Conservation (phyloP, 2,329 filamentous ascomycete genomes). For the Epichloe gansuensis region DNA sequence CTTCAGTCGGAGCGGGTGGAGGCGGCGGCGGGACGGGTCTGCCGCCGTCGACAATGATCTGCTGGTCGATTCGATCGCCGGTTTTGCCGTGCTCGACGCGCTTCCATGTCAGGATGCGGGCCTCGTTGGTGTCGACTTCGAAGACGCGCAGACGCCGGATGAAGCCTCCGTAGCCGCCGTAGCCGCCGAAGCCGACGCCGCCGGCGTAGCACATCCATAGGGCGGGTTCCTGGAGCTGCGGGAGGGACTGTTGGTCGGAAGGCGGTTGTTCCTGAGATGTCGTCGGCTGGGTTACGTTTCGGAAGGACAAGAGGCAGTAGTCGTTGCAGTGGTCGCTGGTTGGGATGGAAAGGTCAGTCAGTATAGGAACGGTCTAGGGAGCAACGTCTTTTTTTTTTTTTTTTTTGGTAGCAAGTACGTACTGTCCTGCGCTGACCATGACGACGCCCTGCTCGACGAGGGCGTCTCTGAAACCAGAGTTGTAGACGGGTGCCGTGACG, state of each 20-base stretch:
- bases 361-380: neutral
- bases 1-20: neutral
- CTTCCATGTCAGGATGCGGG: constrained; percentile 85
- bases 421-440: constrained; percentile 86
- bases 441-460: constrained; percentile 75
- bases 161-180: constrained; percentile 81
- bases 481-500: constrained; percentile 79
- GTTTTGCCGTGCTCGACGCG: constrained; percentile 59
- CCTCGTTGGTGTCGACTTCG: constrained; percentile 86
- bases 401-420: constrained; percentile 25
- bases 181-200: constrained; percentile 84
- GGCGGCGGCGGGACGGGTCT: constrained; percentile 24
- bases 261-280: neutral
- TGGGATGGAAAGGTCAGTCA: neutral
- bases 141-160: constrained; percentile 77
- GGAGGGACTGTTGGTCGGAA: constrained; percentile 5
- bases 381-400: too few species aligned
- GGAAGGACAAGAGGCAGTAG: constrained; percentile 65
- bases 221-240: constrained; percentile 36
- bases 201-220: constrained; percentile 99
- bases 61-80: constrained; percentile 44
- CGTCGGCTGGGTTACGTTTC: constrained; percentile 16
- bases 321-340: constrained; percentile 86
- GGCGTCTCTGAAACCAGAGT: constrained; percentile 86
- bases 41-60: constrained; percentile 55